Evolutionary conservation across 2,329 filamentous ascomycete species (phyloP).

Genomic region (Alternaria arbusti): DNA sequence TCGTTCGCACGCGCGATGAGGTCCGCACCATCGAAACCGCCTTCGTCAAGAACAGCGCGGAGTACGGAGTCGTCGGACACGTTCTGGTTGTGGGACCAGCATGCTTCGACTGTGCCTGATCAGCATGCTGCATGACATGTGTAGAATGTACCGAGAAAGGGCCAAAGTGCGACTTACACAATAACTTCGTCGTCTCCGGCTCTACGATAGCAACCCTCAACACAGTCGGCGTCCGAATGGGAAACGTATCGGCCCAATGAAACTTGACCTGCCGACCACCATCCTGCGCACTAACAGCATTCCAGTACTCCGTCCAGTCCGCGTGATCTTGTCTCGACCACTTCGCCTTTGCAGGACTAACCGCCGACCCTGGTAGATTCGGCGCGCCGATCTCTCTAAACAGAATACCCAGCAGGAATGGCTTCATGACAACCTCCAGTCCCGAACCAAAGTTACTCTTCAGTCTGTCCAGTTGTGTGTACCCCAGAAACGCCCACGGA

Average conservation of each 20-base stretch:
- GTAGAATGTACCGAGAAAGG: too few species aligned
- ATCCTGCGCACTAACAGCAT: conserved; percentile 38
- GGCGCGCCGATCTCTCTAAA: conserved; percentile 47
- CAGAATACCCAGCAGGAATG: conserved; percentile 42
- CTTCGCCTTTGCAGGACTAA: conserved; percentile 31
- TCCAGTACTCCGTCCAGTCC: conserved; percentile 44
- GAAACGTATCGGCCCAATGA: conserved; percentile 39
- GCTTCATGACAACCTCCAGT: conserved; percentile 40
- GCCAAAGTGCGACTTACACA: conserved; percentile 28
- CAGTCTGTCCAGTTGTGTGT: conserved; percentile 39
- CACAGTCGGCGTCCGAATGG: conserved; percentile 43
- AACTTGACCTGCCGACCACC: conserved; percentile 35
- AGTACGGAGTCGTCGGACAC: conserved; percentile 37
- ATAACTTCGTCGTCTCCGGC: conserved; percentile 22
- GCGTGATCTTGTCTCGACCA: conserved; percentile 40
- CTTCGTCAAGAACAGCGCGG: conserved; percentile 28
- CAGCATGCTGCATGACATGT: background rate
- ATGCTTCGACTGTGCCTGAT: conserved; percentile 34
- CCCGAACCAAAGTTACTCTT: conserved; percentile 31
- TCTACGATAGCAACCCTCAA: conserved; percentile 40
- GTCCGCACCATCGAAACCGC: conserved; percentile 31
- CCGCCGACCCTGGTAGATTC: conserved; percentile 34
- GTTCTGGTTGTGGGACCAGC: conserved; percentile 41
- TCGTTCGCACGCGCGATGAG: conserved; percentile 35
- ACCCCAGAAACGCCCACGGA: conserved; percentile 46